Evolutionary conservation across 768 basidiomycete genomes (phyloP), one percentile per base, ranked within the genome.

Genomic region (Crassisporium funariophilum): DNA sequence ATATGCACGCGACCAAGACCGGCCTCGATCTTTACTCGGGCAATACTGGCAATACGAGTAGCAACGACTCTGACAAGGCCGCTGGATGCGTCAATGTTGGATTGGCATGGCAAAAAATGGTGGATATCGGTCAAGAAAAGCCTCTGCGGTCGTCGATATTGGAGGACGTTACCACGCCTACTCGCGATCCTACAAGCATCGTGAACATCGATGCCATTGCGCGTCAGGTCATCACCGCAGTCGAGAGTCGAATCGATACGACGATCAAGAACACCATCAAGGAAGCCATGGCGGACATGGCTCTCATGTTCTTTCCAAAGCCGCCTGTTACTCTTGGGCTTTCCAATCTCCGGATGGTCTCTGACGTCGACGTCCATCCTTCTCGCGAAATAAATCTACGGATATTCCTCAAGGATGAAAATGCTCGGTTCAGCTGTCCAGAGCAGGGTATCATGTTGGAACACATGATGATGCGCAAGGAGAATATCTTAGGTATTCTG

Each of bases 401-500:
- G 8, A 7, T 13, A 5, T 45, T 34, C 13, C 22, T 45, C 5
- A 23, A 23, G 13, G 21, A 45, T 6, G 11, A 8, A 13, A 23
- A 7, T 19, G 44, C 44, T 23, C 7, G 35, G 17, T 45, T 7
- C 7, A 35, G 9, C 13, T 45, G 22, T 17, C 44, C 44, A 10
- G 29, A 45, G 15, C 44, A 45, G 21, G 44, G 25, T 17, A 22
- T 45, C 22, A n/a, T 45, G 10, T 11, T 45, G 11, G 44, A 45
- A 19, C n/a, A 35, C n/a, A 15, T 33, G 4, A 11, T 33, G 15
- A 29, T 17, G 16, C 5, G 44, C 29, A 22, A 36, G 22, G 12
- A 34, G 31, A 45, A 36, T 21, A 36, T 45, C 29, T 33, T 45
- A 11, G 44, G 9, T 8, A 35, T 45, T 23, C 29, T 45, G 5